Evolutionary conservation across 73 alveolate genomes (phyloP), one percentile per base, ranked within the genome.

Genomic region (Blepharisma stoltei): DNA sequence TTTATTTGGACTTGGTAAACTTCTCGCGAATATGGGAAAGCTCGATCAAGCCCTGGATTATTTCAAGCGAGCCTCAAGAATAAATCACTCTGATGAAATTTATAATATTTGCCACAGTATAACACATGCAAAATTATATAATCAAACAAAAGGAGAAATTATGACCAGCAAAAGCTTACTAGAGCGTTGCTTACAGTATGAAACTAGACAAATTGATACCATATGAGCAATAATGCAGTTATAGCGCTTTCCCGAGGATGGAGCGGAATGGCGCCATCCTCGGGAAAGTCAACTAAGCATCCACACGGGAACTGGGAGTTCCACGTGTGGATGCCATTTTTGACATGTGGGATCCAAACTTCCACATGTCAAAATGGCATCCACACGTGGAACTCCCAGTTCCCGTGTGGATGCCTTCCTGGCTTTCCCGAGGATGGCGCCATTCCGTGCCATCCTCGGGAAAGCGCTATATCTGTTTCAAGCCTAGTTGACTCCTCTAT

Each of bases 1-100:
- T 6, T 71, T 45, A 25, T 83, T 78, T 60, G 90, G 90, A 6
- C 69, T 87, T 32, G 86, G 87, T 1, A 80, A 76, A 78, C 71
- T 87, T 6, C 77, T 77, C 27, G 70, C 55, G 45, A 82, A 86
- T 41, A 53, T 54, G 48, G 78, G 83, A 11, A 67, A 45, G 52
- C 54, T 71, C 53, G 88, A 83, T 20, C 32, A 48, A 46, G 90
- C 94, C 0, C 27, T 60, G 38, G 85, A 87, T 23, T 76, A 68
- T 49, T 41, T 87, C 6, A 11, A 18, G 6, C 18, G 27, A 46
- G 90, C 94, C 6, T 6, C 67, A 4, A 21, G 54, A 25, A 54
- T 21, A 41, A 21, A 21, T 20, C 67, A 69, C 6, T 18, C 14
- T 60, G 88, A 81, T 20, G 14, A 71, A 6, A 6, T 76, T 6